Evolutionary conservation across 805 yeast species (phyloP), one percentile per base, ranked within the genome.

Genomic region (Zygoascus ofunaensis): DNA sequence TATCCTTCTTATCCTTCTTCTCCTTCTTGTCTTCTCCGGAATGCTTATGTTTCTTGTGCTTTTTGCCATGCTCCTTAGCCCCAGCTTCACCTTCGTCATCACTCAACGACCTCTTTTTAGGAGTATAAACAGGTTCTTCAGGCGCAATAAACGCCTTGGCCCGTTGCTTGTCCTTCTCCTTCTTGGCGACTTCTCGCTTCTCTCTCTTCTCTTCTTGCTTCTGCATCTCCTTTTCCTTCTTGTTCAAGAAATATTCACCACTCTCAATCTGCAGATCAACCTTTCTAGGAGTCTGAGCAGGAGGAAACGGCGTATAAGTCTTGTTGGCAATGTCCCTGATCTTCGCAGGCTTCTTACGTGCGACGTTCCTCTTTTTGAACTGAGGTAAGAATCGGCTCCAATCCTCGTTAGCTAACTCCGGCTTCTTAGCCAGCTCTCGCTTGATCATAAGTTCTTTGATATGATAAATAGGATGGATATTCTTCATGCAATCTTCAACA

Each of bases 251-350:
- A 68, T 87, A 92, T 65, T 92, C 98, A 77, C 98, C 98, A 71
- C 94, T 80, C 66, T 92, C 98, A 65, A 92, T 87, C 70, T 87
- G 94, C 62, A 89, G 70, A 76, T 92, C 98, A 65, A 92, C 73
- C 84, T 92, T 89, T 72, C 97, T 82, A 60, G 97, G 98, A 54
- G 79, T 77, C 68, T 86, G 98, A 42, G 86, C 84, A 56, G 98
- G 97, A 69, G 98, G 98, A 87, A 92, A 92, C 61, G 98, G 97
- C 28, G 98, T 92, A 76, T 90, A 90, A 3, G 78, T 80, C 66
- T 82, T 89, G 73, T 74, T 73, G 65, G 82, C 87, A 71, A 73
- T 73, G 49, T 65, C 75, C 71, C 76, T 76, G 58, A 74, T 69
- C 63, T 76, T 78, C 65, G 75, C 78, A 49, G 92, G 84, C 73